Evolutionary conservation across 257 asterid genomes (phyloP), one percentile per base, ranked within the genome.

Genomic region (Nicotiana benthamiana): DNA sequence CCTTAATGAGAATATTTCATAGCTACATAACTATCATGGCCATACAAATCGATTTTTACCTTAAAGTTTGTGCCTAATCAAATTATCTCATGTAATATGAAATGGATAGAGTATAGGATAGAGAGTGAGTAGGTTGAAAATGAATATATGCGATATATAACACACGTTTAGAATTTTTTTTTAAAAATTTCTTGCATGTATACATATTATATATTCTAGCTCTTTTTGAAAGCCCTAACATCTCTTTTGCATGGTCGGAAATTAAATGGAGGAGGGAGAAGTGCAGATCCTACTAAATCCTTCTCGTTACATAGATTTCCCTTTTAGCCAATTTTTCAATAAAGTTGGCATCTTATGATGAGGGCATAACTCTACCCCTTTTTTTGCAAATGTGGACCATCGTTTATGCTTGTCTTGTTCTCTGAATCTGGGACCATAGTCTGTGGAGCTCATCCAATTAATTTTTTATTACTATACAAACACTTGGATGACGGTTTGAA

Each of bases 221-320:
- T n/a, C 30, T 16, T 70, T 67, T 70, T 70, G 22, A 70, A 43
- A 70, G 22, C 22, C 57, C 79, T 77, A 85, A 54, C 85, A 84
- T 86, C 89, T 85, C 87, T 84, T 90, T 89, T 90, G 88, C 82
- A 74, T 81, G 89, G 88, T 82, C 77, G 80, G 82, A 83, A 82
- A 40, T 40, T 40, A 40, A 40, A 60, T 86, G 80, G 82, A 85
- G 82, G 83, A 78, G 80, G 80, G 20, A 53, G 74, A 40, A 75
- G 65, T 70, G 83, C 87, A 75, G 60, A 79, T 80, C 83, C 82
- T 82, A 62, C 83, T 77, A 87, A 79, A 82, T 86, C 90, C 86
- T 84, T 80, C 57, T 79, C 74, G 84, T 72, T 80, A 82, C 74
- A 56, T 80, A 83, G 67, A 74, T 84, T 89, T 86, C 88, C 79